Evolutionary conservation across 345 rosid species (phyloP).

Genomic region (Eucalyptus polyanthemos): DNA sequence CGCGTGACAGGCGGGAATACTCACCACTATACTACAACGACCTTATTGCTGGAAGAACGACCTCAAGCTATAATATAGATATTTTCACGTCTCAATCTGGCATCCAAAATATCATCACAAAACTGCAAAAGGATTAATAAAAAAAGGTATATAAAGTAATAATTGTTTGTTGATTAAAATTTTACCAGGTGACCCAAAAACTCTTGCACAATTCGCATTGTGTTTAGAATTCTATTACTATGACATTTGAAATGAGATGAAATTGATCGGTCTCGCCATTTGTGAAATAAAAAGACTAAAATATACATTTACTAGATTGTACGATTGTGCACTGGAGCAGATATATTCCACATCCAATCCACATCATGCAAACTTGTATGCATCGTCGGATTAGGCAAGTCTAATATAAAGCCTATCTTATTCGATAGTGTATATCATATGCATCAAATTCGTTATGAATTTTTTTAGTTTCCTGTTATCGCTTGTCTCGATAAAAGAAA

Average conservation of each 20-base stretch:
- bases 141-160: background rate
- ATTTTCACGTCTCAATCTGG: background rate
- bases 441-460: background rate
- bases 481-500: background rate
- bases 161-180: background rate
- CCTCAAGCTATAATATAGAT: accelerated
- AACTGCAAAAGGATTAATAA: background rate
- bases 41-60: accelerated
- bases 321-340: background rate
- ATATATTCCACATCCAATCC: background rate
- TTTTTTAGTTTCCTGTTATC: background rate
- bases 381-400: background rate
- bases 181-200: background rate
- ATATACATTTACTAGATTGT: background rate
- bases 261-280: background rate
- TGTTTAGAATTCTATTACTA: background rate
- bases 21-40: constrained; percentile 95
- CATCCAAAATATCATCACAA: background rate
- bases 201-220: background rate
- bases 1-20: constrained; percentile 97
- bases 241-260: background rate
- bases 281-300: background rate
- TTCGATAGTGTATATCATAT: background rate
- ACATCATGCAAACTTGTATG: background rate
- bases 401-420: background rate